Evolutionary conservation across 306 rosid species (phyloP).

Genomic region (Echinosophora koreensis): DNA sequence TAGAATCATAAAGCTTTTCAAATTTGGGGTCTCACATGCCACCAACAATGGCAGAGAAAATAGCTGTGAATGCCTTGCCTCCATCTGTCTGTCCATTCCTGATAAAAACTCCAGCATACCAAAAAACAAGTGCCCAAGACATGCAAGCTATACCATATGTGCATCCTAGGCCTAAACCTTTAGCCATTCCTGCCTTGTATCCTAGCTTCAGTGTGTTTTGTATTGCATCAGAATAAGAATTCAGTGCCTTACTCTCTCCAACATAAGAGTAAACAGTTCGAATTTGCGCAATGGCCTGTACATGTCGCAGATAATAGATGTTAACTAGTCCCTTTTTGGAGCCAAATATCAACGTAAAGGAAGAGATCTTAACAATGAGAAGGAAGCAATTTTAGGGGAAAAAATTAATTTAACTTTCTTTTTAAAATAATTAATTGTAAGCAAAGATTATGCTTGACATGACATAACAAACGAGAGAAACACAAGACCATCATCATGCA

Average conservation of each 20-base stretch:
- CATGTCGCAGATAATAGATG: constrained; percentile 24
- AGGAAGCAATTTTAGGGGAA: constrained; percentile 27
- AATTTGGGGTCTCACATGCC: constrained; percentile 80
- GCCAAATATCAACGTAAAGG: constrained; percentile 23
- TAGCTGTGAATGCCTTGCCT: constrained; percentile 97
- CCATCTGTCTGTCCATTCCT: constrained; percentile 95
- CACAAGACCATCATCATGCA: constrained; percentile 45
- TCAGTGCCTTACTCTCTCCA: constrained; percentile 95
- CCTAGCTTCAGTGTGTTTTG: constrained; percentile 95
- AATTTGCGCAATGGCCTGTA: constrained; percentile 92
- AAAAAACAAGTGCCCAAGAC: constrained; percentile 99
- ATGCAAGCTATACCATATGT: constrained; percentile 99
- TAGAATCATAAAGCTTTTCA: background rate
- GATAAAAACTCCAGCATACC: constrained; percentile 98
- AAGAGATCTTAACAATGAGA: background rate
- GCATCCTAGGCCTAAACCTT: constrained; percentile 96
- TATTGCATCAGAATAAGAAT: constrained; percentile 95
- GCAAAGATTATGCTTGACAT: constrained; percentile 35
- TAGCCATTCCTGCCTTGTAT: constrained; percentile 99
- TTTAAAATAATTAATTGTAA: constrained; percentile 31
- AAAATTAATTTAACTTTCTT: background rate
- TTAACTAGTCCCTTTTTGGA: constrained; percentile 18
- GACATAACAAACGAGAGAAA: constrained; percentile 10
- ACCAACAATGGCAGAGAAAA: constrained; percentile 98
- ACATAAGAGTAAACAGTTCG: constrained; percentile 95